phyloP scores from a whole-genome alignment of 2,329 filamentous ascomycete genomes.

The Alternaria conjuncta region DNA sequence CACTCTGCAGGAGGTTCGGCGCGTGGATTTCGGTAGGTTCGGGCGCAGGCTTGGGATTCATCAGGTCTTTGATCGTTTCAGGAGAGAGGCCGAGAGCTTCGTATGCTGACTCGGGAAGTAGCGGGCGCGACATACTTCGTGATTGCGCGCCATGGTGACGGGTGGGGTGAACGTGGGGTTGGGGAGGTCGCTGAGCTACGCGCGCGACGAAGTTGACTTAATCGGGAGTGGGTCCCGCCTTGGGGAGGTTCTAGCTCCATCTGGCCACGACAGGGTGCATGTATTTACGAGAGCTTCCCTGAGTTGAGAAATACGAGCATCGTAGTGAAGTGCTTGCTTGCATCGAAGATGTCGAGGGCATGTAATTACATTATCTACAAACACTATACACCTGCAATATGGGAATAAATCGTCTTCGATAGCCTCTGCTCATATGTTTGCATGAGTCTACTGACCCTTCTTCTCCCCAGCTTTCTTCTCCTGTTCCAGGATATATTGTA shows the following conservation, averaged over 20 bases:
- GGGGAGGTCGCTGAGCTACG: slow-evolving; percentile 1
- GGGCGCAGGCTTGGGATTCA: slow-evolving; percentile 36
- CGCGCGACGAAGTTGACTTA: slow-evolving; percentile 15
- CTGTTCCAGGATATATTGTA: slow-evolving; percentile 49
- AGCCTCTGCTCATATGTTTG: background rate
- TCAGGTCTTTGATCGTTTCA: slow-evolving; percentile 40
- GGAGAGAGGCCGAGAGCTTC: slow-evolving; percentile 41
- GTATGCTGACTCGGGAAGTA: slow-evolving; percentile 47
- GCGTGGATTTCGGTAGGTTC: slow-evolving; percentile 30
- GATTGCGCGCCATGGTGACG: slow-evolving; percentile 34
- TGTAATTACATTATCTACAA: background rate
- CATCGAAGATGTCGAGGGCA: background rate
- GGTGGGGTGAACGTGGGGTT: slow-evolving; percentile 20
- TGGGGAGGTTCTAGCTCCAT: slow-evolving; percentile 13
- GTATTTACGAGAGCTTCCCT: background rate
- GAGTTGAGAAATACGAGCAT: background rate
- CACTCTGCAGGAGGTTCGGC: slow-evolving; percentile 41
- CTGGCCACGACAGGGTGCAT: background rate
- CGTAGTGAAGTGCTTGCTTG: background rate
- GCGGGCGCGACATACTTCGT: slow-evolving; percentile 40
- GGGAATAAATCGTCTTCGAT: background rate
- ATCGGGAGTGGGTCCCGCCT: slow-evolving; percentile 12
- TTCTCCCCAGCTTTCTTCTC: slow-evolving; percentile 40
- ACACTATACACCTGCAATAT: background rate
- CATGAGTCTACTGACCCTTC: slow-evolving; percentile 38